A percentile compares a stretch with the other conserved stretches of the same genome.
Evolutionary conservation across 2,329 filamentous ascomycete species (phyloP).

Genomic region (Fusarium dimerum): DNA sequence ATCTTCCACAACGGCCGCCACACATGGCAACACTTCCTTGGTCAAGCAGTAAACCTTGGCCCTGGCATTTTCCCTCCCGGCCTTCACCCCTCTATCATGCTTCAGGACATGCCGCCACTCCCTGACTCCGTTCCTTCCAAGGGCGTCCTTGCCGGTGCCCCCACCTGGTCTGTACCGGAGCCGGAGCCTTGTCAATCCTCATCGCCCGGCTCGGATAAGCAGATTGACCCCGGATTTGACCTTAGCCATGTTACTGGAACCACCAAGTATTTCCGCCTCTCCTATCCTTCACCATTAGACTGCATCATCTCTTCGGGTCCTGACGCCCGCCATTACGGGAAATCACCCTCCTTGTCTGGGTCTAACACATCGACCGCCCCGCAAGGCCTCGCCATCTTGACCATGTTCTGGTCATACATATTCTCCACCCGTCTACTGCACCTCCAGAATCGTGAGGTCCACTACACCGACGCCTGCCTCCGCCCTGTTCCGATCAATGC

Average conservation of each 20-base stretch:
- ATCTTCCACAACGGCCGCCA: conserved; percentile 21
- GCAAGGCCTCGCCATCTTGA: conserved; percentile 27
- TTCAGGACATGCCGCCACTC: conserved; percentile 28
- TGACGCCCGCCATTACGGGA: conserved; percentile 21
- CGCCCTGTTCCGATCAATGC: conserved; percentile 20
- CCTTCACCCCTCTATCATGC: conserved; percentile 24
- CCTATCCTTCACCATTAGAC: conserved; percentile 21
- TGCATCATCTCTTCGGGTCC: conserved; percentile 24
- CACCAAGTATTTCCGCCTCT: conserved; percentile 30
- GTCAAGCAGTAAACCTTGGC: conserved; percentile 18
- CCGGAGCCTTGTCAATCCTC: conserved; percentile 14
- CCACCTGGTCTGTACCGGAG: conserved; percentile 27
- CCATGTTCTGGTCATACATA: conserved; percentile 31
- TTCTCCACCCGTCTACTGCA: conserved; percentile 31
- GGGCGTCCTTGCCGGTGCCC: conserved; percentile 26
- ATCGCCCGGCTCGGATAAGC: background rate
- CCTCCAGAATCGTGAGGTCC: conserved; percentile 25
- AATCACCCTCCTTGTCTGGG: conserved; percentile 6
- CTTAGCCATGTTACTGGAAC: conserved; percentile 24
- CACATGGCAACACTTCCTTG: conserved; percentile 25
- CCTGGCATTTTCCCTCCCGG: conserved; percentile 22
- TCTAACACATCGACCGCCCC: conserved; percentile 21
- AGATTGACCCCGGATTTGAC: conserved; percentile 14
- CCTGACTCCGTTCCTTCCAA: conserved; percentile 22
- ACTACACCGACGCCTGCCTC: conserved; percentile 27